Conservation (phyloP, 78 protist genomes). For the Emiliania huxleyi region DNA sequence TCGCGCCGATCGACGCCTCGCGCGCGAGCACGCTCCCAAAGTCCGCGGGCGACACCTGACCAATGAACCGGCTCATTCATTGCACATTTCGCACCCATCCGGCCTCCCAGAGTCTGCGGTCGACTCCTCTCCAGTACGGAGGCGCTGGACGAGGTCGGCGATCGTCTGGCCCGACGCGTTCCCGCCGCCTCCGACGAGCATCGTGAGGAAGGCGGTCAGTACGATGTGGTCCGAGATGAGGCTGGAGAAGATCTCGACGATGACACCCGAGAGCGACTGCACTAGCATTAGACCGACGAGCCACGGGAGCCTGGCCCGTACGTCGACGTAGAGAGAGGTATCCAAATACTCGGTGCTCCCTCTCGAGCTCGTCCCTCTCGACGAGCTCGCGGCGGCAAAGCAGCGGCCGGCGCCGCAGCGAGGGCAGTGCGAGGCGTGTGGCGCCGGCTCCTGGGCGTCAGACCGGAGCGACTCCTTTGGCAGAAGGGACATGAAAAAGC, state of each 20-base stretch:
- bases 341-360: too few relatives aligned
- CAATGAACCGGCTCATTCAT: too few relatives aligned
- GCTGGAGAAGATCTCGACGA: not conserved
- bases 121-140: not conserved
- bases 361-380: too few relatives aligned
- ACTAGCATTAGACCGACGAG: not conserved
- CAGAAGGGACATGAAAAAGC: too few relatives aligned
- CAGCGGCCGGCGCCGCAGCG: too few relatives aligned
- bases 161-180: conserved; percentile 8
- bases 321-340: too few relatives aligned
- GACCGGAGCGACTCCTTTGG: too few relatives aligned
- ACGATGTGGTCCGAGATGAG: not conserved
- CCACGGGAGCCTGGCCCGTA: too few relatives aligned
- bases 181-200: conserved; percentile 18
- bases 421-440: too few relatives aligned
- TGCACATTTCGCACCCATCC: not conserved
- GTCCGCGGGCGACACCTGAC: not conserved
- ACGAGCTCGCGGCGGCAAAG: too few relatives aligned
- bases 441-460: too few relatives aligned
- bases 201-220: not conserved
- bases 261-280: not conserved
- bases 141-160: not conserved
- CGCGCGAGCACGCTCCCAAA: not conserved
- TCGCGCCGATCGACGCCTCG: not conserved
- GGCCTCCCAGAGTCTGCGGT: not conserved